phyloP scores from a whole-genome alignment of 345 rosid genomes.

The Eutrema heterophyllum region DNA sequence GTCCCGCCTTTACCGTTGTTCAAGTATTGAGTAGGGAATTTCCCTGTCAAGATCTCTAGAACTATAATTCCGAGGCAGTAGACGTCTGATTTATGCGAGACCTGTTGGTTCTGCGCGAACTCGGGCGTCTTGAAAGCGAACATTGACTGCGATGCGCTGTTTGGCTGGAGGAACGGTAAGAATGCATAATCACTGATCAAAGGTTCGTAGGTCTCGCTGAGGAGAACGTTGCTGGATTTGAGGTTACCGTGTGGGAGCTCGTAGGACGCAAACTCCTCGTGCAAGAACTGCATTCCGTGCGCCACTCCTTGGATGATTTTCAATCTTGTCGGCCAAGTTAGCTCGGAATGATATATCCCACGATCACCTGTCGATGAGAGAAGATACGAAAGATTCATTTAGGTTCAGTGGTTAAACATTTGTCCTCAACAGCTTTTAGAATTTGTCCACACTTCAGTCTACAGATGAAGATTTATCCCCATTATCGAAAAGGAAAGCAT shows the following conservation, averaged over 20 bases:
- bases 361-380: conserved; percentile 45
- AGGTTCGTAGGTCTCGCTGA: conserved; percentile 50
- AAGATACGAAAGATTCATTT: background rate
- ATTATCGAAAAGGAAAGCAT: background rate
- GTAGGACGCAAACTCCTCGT: conserved; percentile 44
- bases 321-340: conserved; percentile 61
- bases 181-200: conserved; percentile 64
- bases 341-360: conserved; percentile 44
- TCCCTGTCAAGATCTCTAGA: conserved; percentile 77
- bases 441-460: background rate
- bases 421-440: background rate
- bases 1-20: conserved; percentile 56
- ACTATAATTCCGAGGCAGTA: conserved; percentile 71
- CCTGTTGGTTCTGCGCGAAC: conserved; percentile 34
- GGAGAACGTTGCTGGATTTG: conserved; percentile 77
- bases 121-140: conserved; percentile 67
- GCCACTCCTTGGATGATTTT: conserved; percentile 61
- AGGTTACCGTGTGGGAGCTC: conserved; percentile 86
- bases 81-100: conserved; percentile 67
- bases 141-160: conserved; percentile 38
- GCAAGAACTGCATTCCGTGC: conserved; percentile 58
- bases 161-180: conserved; percentile 40
- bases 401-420: background rate
- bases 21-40: conserved; percentile 64
- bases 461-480: background rate